Evolutionary conservation across 139 green algal genomes (phyloP).

Genomic region (Haematococcus sp.): DNA sequence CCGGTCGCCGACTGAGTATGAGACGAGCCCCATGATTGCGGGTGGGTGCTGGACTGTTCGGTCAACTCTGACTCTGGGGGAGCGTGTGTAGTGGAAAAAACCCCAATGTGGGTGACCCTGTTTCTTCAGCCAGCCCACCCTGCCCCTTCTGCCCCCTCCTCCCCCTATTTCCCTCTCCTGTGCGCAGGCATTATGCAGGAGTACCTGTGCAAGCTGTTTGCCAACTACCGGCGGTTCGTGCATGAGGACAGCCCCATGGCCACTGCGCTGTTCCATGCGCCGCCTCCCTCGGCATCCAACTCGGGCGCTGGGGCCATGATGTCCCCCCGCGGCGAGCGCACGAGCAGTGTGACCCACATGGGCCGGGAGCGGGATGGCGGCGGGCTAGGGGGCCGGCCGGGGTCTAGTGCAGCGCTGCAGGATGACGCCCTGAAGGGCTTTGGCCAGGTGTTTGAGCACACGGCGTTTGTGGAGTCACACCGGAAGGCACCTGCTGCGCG

Average conservation of each 20-base stretch:
- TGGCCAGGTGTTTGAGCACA: constrained; percentile 63
- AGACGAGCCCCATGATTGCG: constrained; percentile 65
- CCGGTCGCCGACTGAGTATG: constrained; percentile 69
- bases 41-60: constrained; percentile 27
- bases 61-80: too few species aligned
- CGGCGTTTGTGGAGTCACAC: constrained; percentile 45
- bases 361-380: neutral
- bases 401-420: neutral
- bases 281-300: neutral
- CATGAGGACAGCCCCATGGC: constrained; percentile 17
- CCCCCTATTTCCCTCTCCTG: neutral
- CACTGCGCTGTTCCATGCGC: neutral
- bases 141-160: neutral
- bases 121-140: neutral
- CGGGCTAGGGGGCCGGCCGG: neutral
- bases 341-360: neutral
- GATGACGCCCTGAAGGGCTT: constrained; percentile 14
- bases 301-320: neutral
- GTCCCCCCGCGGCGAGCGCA: neutral
- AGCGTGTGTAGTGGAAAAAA: too few species aligned
- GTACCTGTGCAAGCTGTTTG: constrained; percentile 64
- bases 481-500: constrained; percentile 27
- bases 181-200: constrained; percentile 58
- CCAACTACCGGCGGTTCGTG: constrained; percentile 53
- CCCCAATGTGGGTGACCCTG: neutral